These are phyloP conservation scores for Astrothelium subdiscretum DNA, from an alignment of 495 filamentous ascomycete species.

Conservation along the genomic window DNA sequence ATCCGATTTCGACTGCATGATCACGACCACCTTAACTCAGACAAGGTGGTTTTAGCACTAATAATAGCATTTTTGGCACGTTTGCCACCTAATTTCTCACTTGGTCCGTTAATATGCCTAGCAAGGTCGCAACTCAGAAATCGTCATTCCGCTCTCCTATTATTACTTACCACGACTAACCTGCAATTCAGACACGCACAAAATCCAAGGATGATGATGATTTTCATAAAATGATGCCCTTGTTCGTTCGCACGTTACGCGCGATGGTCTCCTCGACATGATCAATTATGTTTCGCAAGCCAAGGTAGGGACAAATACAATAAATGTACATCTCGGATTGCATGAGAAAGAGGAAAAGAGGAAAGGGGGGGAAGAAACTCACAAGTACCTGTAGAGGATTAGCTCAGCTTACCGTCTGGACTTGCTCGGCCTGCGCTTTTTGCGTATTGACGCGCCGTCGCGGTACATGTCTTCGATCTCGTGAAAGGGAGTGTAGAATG, in stretches of 20 bases:
- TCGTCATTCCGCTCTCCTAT: not conserved
- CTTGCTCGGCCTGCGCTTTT: not conserved
- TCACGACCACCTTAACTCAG: not conserved
- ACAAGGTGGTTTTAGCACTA: not conserved
- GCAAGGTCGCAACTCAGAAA: not conserved
- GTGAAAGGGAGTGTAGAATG: not conserved
- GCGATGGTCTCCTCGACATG: no score
- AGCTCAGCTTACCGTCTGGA: not conserved
- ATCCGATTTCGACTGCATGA: not conserved
- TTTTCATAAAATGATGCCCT: not conserved
- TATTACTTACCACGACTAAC: not conserved
- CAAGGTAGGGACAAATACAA: no score
- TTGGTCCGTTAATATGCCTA: not conserved
- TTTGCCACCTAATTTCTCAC: not conserved
- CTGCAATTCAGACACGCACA: no score
- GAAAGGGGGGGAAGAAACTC: not conserved
- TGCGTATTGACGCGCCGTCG: not conserved
- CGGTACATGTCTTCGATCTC: not conserved
- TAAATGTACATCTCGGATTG: no score
- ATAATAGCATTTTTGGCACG: not conserved
- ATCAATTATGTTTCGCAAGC: no score
- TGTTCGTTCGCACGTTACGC: not conserved
- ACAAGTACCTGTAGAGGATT: no score
- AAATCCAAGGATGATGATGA: not conserved
- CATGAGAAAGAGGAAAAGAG: no score